Evolutionary conservation across 345 rosid genomes (phyloP), one percentile per base, ranked within the genome.

Genomic region (Syzygium jambos): DNA sequence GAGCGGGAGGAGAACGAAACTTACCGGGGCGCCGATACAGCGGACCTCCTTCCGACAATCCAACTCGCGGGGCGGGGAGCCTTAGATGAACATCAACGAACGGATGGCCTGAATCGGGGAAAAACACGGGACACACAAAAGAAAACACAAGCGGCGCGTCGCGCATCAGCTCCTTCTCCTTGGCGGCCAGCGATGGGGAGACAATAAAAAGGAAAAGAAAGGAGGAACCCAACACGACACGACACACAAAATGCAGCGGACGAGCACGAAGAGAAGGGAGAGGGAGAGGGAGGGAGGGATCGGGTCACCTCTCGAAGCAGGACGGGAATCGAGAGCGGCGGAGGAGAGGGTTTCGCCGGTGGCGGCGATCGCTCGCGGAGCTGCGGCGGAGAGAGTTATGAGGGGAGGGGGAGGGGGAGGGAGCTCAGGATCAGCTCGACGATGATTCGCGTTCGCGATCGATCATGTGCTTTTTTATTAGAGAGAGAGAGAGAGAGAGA

Each of bases 41-140:
- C 6, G 34, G 49, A 73, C 30, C 21, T 38, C 49, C 80, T 73
- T 41, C 49, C 14, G 80, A 73, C 10, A 19, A 73, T 61, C 38
- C 73, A n/a, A 3, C 5, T 27, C 34, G 29, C 46, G 46, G 46
- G 46, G n/a, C n/a, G 7, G 46, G 46, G 87, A 86, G 78, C 65
- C 52, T 90, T 95, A 96, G 94, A 95, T 93, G 95, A 96, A 88
- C 96, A 93, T 92, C 94, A 92, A 93, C 95, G 87, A 92, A 90
- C 90, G 78, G 52, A 43, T 6, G 46, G 11, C 41, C 46, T 21
- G 84, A 88, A 85, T 6, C 49, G 6, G 56, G 46, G 46, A 6
- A 57, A 21, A 55, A n/a, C 43, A n/a, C 53, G 34, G 61, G 46
- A 43, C 46, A 43, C 46, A 54, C 84, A 51, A 51, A 43, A 34